A percentile compares a stretch with the other conserved stretches of the same genome.
Evolutionary conservation across 768 basidiomycete species (phyloP).

Genomic region (Trametopsis cervina): DNA sequence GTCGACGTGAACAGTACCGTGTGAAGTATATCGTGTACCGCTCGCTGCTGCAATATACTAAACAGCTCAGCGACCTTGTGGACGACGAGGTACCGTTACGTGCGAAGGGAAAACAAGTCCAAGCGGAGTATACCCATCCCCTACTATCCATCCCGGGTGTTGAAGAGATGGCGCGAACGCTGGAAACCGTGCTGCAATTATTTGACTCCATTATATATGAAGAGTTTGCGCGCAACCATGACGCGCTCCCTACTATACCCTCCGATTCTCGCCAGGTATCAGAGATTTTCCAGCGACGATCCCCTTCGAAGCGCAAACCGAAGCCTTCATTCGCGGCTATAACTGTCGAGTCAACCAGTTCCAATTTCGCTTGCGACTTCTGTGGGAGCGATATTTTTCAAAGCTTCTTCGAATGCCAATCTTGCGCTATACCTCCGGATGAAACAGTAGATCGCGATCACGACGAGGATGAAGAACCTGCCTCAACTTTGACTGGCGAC

Average conservation of each 20-base stretch:
- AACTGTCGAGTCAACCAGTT: not conserved
- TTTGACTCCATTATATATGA: constrained; percentile 20
- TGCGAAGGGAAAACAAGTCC: not conserved
- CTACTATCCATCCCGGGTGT: not conserved
- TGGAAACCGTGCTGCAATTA: constrained; percentile 13
- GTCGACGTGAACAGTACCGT: constrained; percentile 70
- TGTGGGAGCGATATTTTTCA: constrained; percentile 80
- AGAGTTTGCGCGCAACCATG: constrained; percentile 19
- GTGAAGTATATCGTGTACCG: constrained; percentile 62
- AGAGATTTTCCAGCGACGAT: not conserved
- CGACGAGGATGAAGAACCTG: constrained; percentile 10
- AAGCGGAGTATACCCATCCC: not conserved
- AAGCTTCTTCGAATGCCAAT: constrained; percentile 66
- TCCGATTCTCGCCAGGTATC: not conserved
- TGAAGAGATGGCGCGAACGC: constrained; percentile 8
- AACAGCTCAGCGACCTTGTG: constrained; percentile 10
- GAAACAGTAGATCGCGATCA: constrained; percentile 2
- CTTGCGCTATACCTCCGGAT: constrained; percentile 26
- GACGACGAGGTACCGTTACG: not conserved
- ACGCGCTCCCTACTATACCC: constrained; percentile 12
- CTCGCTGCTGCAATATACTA: constrained; percentile 35
- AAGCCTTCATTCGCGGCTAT: not conserved
- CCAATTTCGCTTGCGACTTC: constrained; percentile 57
- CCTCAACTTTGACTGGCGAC: constrained; percentile 24
- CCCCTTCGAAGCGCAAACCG: constrained; percentile 5